A percentile compares a stretch with the other conserved stretches of the same genome.
These are phyloP conservation scores for Aspergillus conjunctus DNA, from an alignment of 495 filamentous ascomycete species.

Conservation along the genomic window DNA sequence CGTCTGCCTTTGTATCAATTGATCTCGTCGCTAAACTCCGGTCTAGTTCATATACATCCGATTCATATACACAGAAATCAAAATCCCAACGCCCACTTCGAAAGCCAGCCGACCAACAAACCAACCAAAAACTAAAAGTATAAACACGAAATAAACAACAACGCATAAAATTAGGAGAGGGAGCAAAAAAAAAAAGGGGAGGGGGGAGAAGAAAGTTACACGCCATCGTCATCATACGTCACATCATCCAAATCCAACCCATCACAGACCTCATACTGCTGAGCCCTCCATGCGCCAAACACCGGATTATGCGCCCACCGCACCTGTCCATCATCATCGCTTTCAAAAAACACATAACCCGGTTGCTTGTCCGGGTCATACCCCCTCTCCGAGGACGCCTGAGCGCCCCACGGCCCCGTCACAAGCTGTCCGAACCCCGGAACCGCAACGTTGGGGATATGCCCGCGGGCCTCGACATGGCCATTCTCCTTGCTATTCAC, in stretches of 20 bases:
- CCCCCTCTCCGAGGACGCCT: conserved; percentile 15
- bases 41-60: too few relatives aligned
- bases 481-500: conserved; percentile 43
- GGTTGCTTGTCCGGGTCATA: conserved; percentile 28
- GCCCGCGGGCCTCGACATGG: conserved; percentile 45
- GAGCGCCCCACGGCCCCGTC: conserved; percentile 31
- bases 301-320: conserved; percentile 40
- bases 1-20: too few relatives aligned
- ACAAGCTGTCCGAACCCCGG: conserved; percentile 42
- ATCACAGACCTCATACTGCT: conserved; percentile 40
- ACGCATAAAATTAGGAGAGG: background rate
- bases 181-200: conserved; percentile 3
- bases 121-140: background rate
- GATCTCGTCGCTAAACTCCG: too few relatives aligned
- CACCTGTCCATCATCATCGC: conserved; percentile 41
- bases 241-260: conserved; percentile 41
- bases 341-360: conserved; percentile 48
- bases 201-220: conserved; percentile 20
- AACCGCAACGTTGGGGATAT: conserved; percentile 43
- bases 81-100: background rate
- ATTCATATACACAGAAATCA: background rate
- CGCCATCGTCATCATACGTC: conserved; percentile 17
- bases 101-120: background rate
- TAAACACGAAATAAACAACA: background rate
- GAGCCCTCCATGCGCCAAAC: conserved; percentile 45